phyloP scores from a whole-genome alignment of 805 yeast genomes.

The Danielia oregonensis region DNA sequence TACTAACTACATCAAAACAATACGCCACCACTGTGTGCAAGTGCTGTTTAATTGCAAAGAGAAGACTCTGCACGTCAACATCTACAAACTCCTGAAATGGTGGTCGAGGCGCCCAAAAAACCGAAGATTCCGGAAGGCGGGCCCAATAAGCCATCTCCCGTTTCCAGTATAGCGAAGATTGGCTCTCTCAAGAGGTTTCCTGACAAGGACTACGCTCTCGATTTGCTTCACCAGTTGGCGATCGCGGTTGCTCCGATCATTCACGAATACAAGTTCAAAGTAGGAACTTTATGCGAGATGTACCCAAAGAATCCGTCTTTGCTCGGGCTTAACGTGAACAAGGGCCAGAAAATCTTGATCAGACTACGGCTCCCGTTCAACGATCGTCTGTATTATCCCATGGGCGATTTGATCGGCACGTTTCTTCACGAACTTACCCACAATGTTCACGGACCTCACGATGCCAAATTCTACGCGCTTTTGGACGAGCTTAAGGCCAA shows the following conservation, averaged over 20 bases:
- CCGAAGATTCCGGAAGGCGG: too few species aligned
- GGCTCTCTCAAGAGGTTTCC: slow-evolving; percentile 34
- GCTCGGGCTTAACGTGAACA: slow-evolving; percentile 79
- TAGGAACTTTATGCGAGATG: slow-evolving; percentile 73
- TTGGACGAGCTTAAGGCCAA: slow-evolving; percentile 59
- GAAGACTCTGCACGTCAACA: too few species aligned
- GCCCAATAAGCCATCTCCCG: slow-evolving; percentile 31
- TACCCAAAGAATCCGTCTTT: slow-evolving; percentile 64
- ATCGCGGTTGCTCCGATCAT: slow-evolving; percentile 73
- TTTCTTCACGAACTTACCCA: slow-evolving; percentile 88
- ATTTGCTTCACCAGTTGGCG: slow-evolving; percentile 66
- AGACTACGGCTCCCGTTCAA: slow-evolving; percentile 62
- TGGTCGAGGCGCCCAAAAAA: slow-evolving; percentile 1
- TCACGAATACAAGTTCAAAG: slow-evolving; percentile 61
- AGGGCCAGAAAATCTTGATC: slow-evolving; percentile 68
- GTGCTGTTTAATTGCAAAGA: too few species aligned
- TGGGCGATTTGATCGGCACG: slow-evolving; percentile 70
- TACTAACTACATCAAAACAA: too few species aligned
- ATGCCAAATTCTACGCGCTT: slow-evolving; percentile 60
- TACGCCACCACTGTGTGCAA: too few species aligned
- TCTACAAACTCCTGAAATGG: too few species aligned
- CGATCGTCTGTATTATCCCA: slow-evolving; percentile 53
- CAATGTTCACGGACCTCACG: slow-evolving; percentile 77
- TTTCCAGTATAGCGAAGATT: slow-evolving; percentile 31
- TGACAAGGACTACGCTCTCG: slow-evolving; percentile 38